These are phyloP conservation scores for Debaryomyces psychrophilus DNA, from an alignment of 1,139 yeast genomes.

Conservation along the genomic window DNA sequence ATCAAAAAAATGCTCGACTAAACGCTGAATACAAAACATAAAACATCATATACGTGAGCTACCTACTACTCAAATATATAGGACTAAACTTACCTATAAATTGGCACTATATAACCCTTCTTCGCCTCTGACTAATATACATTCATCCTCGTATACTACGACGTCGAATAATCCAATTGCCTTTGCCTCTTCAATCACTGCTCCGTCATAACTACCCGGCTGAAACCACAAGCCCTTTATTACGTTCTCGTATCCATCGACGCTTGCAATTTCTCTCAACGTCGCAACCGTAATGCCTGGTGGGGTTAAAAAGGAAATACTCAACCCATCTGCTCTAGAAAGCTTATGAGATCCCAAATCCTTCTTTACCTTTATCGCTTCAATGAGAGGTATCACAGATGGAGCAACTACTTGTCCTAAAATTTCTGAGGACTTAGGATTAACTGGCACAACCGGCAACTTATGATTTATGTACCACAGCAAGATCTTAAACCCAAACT, in stretches of 20 bases:
- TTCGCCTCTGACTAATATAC: constrained; percentile 73
- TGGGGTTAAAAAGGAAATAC: constrained; percentile 73
- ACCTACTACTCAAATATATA: background rate
- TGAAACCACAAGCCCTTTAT: constrained; percentile 78
- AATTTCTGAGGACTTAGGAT: constrained; percentile 55
- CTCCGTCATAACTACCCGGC: constrained; percentile 71
- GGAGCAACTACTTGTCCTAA: constrained; percentile 46
- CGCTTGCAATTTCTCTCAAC: constrained; percentile 42
- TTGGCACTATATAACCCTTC: constrained; percentile 46
- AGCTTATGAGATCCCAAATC: constrained; percentile 32
- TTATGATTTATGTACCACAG: constrained; percentile 65
- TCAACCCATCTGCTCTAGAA: constrained; percentile 43
- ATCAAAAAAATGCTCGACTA: constrained; percentile 49
- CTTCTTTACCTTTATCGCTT: constrained; percentile 26
- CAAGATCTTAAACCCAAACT: constrained; percentile 73
- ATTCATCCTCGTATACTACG: constrained; percentile 62
- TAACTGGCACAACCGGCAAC: constrained; percentile 68
- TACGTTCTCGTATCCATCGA: constrained; percentile 31
- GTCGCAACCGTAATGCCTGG: constrained; percentile 59
- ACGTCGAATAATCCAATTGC: constrained; percentile 44
- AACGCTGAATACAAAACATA: constrained; percentile 6
- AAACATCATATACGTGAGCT: constrained; percentile 1
- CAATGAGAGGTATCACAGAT: constrained; percentile 38
- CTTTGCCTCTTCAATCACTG: constrained; percentile 49
- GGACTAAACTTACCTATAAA: constrained; percentile 17